Percentiles rank a stretch among this genome's conserved stretches.
phyloP scores from a whole-genome alignment of 2,329 filamentous ascomycete genomes.

The Phyllosticta citribraziliensis region DNA sequence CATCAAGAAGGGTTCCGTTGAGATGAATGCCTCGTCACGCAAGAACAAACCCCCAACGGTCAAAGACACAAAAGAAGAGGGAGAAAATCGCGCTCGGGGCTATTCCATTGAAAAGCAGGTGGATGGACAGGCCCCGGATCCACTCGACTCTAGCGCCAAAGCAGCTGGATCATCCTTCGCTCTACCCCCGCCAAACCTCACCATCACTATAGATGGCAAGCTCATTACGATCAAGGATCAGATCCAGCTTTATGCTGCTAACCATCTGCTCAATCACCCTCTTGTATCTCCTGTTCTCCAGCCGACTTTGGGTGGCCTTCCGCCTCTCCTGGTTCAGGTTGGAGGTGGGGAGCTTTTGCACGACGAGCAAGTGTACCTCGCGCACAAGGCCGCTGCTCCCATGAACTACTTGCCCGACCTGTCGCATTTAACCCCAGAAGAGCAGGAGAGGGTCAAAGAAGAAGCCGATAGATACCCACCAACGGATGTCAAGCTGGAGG shows the following conservation, averaged over 20 bases:
- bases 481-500: slow-evolving; percentile 86
- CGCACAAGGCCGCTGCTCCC: slow-evolving; percentile 88
- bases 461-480: slow-evolving; percentile 63
- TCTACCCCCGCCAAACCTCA: slow-evolving; percentile 31
- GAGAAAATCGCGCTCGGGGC: slow-evolving; percentile 25
- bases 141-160: background rate
- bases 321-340: slow-evolving; percentile 74
- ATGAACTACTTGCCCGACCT: slow-evolving; percentile 56
- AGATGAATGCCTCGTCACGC: slow-evolving; percentile 7
- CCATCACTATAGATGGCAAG: slow-evolving; percentile 58
- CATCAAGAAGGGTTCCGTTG: slow-evolving; percentile 25
- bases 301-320: slow-evolving; percentile 78
- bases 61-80: slow-evolving; percentile 16
- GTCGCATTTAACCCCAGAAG: slow-evolving; percentile 13
- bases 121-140: background rate
- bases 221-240: slow-evolving; percentile 74
- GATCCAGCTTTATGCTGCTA: slow-evolving; percentile 81
- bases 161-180: background rate
- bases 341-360: slow-evolving; percentile 83
- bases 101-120: slow-evolving; percentile 19
- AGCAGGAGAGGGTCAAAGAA: slow-evolving; percentile 50
- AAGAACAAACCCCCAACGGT: slow-evolving; percentile 4
- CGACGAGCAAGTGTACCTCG: slow-evolving; percentile 91
- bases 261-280: slow-evolving; percentile 75
- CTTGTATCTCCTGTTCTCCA: slow-evolving; percentile 84